Conservation (phyloP, 257 asterid genomes). For the Thymus quinquecostatus region DNA sequence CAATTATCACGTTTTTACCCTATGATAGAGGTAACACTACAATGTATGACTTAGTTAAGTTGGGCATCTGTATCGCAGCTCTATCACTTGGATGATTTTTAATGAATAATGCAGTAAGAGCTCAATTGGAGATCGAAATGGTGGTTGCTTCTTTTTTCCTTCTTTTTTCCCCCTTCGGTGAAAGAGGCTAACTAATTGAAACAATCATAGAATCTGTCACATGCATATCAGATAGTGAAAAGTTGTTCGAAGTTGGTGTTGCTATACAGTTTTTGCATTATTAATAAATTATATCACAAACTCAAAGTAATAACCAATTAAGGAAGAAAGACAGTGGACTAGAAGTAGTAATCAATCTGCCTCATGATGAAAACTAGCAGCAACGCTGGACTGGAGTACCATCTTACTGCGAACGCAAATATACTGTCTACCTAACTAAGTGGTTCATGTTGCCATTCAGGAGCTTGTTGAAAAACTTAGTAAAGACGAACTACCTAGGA, state of each 20-base stretch:
- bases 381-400: constrained; percentile 2
- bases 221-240: constrained; percentile 15
- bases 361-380: constrained; percentile 17
- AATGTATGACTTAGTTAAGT: constrained; percentile 18
- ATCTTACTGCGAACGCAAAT: not conserved
- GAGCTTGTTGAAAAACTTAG: constrained; percentile 83
- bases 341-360: not conserved
- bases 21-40: constrained; percentile 73
- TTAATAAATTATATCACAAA: not conserved
- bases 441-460: constrained; percentile 47
- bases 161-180: not conserved
- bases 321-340: not conserved
- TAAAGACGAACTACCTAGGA: constrained; percentile 85
- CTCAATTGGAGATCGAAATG: constrained; percentile 24
- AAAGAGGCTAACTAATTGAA: constrained; percentile 18
- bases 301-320: constrained; percentile 7
- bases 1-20: constrained; percentile 97
- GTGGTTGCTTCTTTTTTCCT: constrained; percentile 11
- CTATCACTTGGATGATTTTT: constrained; percentile 19
- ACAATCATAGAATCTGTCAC: constrained; percentile 8
- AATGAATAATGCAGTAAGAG: constrained; percentile 21
- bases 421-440: constrained; percentile 22
- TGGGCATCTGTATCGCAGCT: constrained; percentile 22
- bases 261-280: not conserved
- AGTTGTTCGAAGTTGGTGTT: not conserved